Evolutionary conservation across 1,284 basidiomycete species (phyloP), one percentile per base, ranked within the genome.

Genomic region (Ganoderma meredithae): DNA sequence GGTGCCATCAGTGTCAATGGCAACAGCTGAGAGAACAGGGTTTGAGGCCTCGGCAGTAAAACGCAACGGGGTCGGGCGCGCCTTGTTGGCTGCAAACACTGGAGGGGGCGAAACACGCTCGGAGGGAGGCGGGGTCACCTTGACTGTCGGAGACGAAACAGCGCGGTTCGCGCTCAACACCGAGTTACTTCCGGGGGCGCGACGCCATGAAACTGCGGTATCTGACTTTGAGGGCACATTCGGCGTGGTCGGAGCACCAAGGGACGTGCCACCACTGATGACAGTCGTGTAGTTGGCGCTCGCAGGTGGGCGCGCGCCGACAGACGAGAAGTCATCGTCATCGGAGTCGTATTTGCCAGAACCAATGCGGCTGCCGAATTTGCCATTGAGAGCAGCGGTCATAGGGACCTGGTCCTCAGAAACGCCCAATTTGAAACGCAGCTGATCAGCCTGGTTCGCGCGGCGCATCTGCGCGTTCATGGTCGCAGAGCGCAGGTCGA

Each of bases 321-420:
- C 72, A 47, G 71, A 69, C 44, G 74, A 72, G 63, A 73, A 76
- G 58, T 84, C 81, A 44, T 82, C 81, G 53, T 85, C 83, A 59
- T 85, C 80, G 44, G 78, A 77, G 56, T 84, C 84, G 67, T 77
- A 77, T 63, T 76, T 73, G 68, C 81, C 79, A 74, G 81, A 81
- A 53, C 81, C 82, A 62, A 86, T 79, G 70, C 93, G 92, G 70
- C 86, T 84, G 43, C 91, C 92, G 72, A 92, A 94, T 73, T 88
- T 88, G 66, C 93, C 93, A 65, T 88, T 89, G 40, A 93, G 81
- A 55, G 89, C 85, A 60, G 93, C 92, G 49, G 92, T 92, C 93
- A 93, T 93, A 60, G 93, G 92, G 64, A 89, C 83, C 70, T 87
- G 86, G 22, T 81, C 79, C 40, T 91, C 88, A 62, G 86, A 84